Evolutionary conservation across 2,329 filamentous ascomycete genomes (phyloP), one percentile per base, ranked within the genome.

Genomic region (Leptographium galeiforme): DNA sequence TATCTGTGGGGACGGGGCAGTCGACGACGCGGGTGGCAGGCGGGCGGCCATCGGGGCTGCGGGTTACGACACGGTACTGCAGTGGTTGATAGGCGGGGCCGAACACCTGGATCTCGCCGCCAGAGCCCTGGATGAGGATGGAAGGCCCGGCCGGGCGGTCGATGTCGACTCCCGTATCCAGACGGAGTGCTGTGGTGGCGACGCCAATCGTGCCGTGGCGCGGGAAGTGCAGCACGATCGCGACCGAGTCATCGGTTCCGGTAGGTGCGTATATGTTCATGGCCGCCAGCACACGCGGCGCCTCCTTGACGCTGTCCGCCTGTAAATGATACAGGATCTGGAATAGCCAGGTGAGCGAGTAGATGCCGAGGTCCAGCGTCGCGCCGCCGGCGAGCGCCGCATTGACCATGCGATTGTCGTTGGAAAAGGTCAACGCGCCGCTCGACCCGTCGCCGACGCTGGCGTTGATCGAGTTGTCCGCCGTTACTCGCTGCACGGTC

Each of bases 271-370:
- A 88, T 64, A 85, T 85, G 63, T 80, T 81, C 61, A 89, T 80
- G 51, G 85, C 79, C 1, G 82, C 77, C 11, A 81, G 70, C 4
- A 93, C 82, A 46, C 72, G 75, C 6, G 89, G 89, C 1, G 77
- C 63, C 66, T 87, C 78, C 60, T 88, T 85, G 52, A 78, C 72
- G 30, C 77, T 6, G 34, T 36, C 52, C 2, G 82, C 76, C 63
- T 90, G 85, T 4, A 85, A 80, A 66, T 89, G 87, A 70, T 95
- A 95, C 33, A 95, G 76, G 46, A 84, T 85, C 69, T 95, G 88
- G 76, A 91, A 94, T 50, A 93, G 78, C 89, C 89, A 95, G 36
- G 88, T 94, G 57, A 95, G 70, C 48, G 87, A 81, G 72, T 95
- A 95, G 67, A 95, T 85, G 57, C 89, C 89, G 54, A 95, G 73